Base-by-base conservation (phyloP, 352 stramenopile species). In the Plasmopara halstedii region DNA sequence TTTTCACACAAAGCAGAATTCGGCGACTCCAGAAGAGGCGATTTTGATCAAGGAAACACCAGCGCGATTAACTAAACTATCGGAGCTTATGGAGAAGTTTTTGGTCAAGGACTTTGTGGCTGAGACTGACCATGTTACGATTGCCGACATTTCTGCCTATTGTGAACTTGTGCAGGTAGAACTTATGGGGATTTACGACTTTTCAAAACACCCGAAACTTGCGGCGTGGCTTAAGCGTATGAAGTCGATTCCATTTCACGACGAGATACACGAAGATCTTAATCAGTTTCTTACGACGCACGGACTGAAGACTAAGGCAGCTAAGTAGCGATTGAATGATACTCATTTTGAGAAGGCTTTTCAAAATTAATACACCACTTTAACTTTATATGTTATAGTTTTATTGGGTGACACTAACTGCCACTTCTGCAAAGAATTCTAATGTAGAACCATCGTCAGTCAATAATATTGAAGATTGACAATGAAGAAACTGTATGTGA, bases 1-100 rank as follows among this genome's bases (percentile, higher is more conserved):
- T 43, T 60, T 67, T 23, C 51, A 42, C 5, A 26, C 35, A 20
- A 62, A 64, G 41, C 21, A 34, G 33, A 51, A 57, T 29, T 55
- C 49, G 33, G 46, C 36, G 39, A 56, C 31, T 14, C 35, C 39
- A 2, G 42, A 66, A 31, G 43, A 61, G 2, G 18, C 31, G 2
- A 23, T 50, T 25, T 11, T 56, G 4, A 37, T 61, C 6, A 57
- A 64, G 33, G 46, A 56, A 10, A 26, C 35, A 0, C 42, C 53
- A 4, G 19, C 42, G 0, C 58, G 66, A 22, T 20, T 73, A 6
- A 41, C 35, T 15, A 72, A 67, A 42, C 41, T 60, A 20, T 35
- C 65, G 6, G 22, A 46, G 14, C 42, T 77, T 6, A 50, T 79
- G 36, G 70, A 83, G 41, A 67, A 73, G 57, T 60, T 73, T 37